Evolutionary conservation across 2,329 filamentous ascomycete genomes (phyloP), one percentile per base, ranked within the genome.

Genomic region (Cladobotryum protrusum): DNA sequence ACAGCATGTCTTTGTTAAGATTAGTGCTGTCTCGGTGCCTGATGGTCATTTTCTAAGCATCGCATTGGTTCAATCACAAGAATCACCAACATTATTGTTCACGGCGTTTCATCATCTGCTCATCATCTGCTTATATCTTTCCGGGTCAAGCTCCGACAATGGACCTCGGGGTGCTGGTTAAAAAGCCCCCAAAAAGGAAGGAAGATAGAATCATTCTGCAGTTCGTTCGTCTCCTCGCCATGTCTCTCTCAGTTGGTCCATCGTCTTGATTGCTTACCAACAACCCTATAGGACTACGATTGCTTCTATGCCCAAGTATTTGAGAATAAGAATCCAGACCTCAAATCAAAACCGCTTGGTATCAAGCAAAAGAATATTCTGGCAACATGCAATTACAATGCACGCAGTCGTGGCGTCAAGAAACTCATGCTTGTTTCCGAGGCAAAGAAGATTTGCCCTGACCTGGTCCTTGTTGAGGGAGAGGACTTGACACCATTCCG

Each of bases 221-320:
- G 68, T 91, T 95, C 71, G 88, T 92, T 72, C 64, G 79, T 64
- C 45, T 51, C 37, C 54, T 39, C 43, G 45, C 34, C 19, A 15
- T 36, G 33, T 18, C 43, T 47, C 34, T 18, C 43, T 47, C 34
- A 49, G 17, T 39, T 39, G 3, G 34, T 37, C 12, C 11, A 18
- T 12, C 29, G 3, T 19, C 35, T 7, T 41, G 35, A 4, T 43
- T 43, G 18, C 54, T 60, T 43, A 55, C 52, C 47, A 39, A 20
- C 46, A 41, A 24, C 15, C 3, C 18, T 14, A 11, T 49, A 86
- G 82, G 83, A 88, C 67, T 88, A 90, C 65, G 88, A 92, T 72
- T 95, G 89, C 72, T 97, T 97, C 74, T 97, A 97, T 67, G 91
- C 91, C 18, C 89, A 89, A 45, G 90, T 93, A 8, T 85, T 93